Evolutionary conservation across 2,329 filamentous ascomycete species (phyloP), one percentile per base, ranked within the genome.

Genomic region (Colletotrichum sp.): DNA sequence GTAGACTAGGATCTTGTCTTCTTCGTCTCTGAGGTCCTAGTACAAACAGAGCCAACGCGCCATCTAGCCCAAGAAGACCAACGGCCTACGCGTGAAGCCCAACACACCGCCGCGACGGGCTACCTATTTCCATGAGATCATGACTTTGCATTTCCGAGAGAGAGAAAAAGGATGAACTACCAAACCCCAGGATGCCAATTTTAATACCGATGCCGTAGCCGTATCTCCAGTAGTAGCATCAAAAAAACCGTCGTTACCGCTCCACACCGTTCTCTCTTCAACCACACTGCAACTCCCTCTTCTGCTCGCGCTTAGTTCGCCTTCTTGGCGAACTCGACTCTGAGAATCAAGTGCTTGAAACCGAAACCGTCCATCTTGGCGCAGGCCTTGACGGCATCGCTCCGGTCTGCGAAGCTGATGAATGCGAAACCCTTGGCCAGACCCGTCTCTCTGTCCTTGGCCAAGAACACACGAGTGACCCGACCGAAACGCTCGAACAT

Each of bases 401-500:
- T 87, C 80, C 97, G 91, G 85, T 99, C 97, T 76, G 94, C 95
- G 84, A 97, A 99, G 86, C 95, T 98, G 90, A 99, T 98, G 86
- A 99, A 99, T 30, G 98, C 98, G 85, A 99, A 99, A 78, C 97
- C 97, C 92, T 99, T 99, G 81, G 97, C 97, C 85, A 96, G 89
- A 77, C 96, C 95, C 55, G 97, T 99, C 82, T 99, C 97, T 84
- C 97, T 91, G 89, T 99, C 97, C 91, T 98, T 99, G 82, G 97
- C 97, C 82, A 99, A 87, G 91, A 99, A 99, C 67, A 99, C 97
- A 86, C 97, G 93, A 73, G 96, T 99, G 83, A 99, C 97, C 80
- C 96, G 95, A 83, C 97, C 97, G 85, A 97, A 98, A 80, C 97
- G 93, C 89, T 98, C 96, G 90, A 99, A 99, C 93, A 99, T 96